Conservation (phyloP, 148 eudicot genomes). For the Rheum nobile region DNA sequence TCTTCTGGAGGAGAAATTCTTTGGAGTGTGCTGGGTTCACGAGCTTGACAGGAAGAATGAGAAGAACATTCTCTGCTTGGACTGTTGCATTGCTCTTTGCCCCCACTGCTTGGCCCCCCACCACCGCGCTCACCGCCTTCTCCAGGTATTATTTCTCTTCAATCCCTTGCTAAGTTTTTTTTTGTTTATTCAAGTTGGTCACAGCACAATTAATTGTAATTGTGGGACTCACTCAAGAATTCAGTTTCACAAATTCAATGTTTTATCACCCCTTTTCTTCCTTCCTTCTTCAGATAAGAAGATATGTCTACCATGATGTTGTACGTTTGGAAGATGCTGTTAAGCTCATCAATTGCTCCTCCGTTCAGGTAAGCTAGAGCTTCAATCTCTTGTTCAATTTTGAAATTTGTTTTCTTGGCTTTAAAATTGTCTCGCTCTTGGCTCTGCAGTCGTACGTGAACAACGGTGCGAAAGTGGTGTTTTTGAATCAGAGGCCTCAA, state of each 20-base stretch:
- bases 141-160: constrained; percentile 34
- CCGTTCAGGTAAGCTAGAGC: constrained; percentile 35
- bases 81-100: constrained; percentile 40
- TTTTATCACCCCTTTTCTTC: too few species aligned
- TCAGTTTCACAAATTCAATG: background rate
- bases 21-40: constrained; percentile 35
- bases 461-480: constrained; percentile 48
- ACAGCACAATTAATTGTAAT: too few species aligned
- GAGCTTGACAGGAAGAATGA: constrained; percentile 37
- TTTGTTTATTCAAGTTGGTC: background rate
- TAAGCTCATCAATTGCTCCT: constrained; percentile 38
- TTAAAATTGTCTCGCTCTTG: background rate
- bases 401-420: background rate
- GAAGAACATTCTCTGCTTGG: constrained; percentile 45
- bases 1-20: constrained; percentile 36
- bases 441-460: constrained; percentile 30
- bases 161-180: too few species aligned
- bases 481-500: constrained; percentile 32
- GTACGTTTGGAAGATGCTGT: constrained; percentile 39
- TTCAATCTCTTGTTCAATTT: background rate
- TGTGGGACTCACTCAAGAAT: too few species aligned
- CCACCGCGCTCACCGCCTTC: constrained; percentile 41
- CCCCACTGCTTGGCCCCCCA: constrained; percentile 30
- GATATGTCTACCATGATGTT: constrained; percentile 49
- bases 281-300: constrained; percentile 35